phyloP scores from a whole-genome alignment of 306 rosid genomes.

The Dryas drummondii region DNA sequence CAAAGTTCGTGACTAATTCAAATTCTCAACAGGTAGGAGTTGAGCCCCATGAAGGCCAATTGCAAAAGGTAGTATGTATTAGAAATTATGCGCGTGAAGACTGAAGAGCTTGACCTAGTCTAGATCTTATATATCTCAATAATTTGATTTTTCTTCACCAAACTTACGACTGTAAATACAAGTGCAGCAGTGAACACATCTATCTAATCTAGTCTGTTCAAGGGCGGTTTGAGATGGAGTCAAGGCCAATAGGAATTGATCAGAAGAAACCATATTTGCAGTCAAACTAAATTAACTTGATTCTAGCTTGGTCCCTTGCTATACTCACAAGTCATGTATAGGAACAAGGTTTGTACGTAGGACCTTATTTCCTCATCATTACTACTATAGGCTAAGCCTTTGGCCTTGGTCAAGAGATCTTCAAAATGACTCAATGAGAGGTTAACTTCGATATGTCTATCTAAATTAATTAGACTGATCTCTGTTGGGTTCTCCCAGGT shows the following conservation, averaged over 20 bases:
- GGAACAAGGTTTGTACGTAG: neutral
- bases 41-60: too few relatives aligned
- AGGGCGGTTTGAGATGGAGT: neutral
- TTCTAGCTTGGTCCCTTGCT: slow-evolving; percentile 3
- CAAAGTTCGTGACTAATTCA: too few relatives aligned
- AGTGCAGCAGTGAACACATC: neutral
- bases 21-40: too few relatives aligned
- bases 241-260: neutral
- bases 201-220: neutral
- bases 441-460: slow-evolving; percentile 18
- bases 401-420: slow-evolving; percentile 34
- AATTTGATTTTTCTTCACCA: too few relatives aligned
- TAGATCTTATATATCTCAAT: too few relatives aligned
- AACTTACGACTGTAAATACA: neutral
- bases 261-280: neutral
- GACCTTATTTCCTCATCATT: slow-evolving; percentile 16
- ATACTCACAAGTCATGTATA: neutral
- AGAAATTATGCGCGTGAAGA: too few relatives aligned
- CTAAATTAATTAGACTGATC: slow-evolving; percentile 15
- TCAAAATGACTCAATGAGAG: slow-evolving; percentile 22
- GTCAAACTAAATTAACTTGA: slow-evolving; percentile 12
- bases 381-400: slow-evolving; percentile 1
- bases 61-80: too few relatives aligned
- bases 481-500: slow-evolving; percentile 45
- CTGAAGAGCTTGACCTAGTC: too few relatives aligned